Conservation (phyloP, 202 grass and related monocot genomes). For the Setaria viridis region DNA sequence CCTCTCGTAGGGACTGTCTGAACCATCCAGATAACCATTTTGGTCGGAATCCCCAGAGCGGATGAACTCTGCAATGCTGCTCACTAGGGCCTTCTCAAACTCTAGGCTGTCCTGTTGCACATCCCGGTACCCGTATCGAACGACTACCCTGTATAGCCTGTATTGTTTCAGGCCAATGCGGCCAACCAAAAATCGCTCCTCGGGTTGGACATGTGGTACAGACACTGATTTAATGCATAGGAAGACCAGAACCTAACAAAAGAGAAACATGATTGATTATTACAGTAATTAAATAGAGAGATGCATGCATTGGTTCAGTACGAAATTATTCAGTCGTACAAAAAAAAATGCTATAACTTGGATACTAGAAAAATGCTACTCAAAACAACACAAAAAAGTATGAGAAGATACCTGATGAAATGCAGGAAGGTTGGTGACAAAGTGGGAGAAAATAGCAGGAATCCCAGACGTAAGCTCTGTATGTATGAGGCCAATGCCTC, state of each 20-base stretch:
- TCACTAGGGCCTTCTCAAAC: slow-evolving; percentile 88
- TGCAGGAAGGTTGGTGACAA: slow-evolving; percentile 93
- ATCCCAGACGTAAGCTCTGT: slow-evolving; percentile 90
- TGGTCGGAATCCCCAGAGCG: slow-evolving; percentile 48
- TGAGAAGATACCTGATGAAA: slow-evolving; percentile 87
- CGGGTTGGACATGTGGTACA: slow-evolving; percentile 64
- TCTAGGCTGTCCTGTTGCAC: slow-evolving; percentile 74
- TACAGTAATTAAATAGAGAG: background rate
- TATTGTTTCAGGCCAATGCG: slow-evolving; percentile 82
- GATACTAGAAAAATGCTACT: background rate
- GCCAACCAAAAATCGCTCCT: slow-evolving; percentile 80
- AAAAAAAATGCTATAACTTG: slow-evolving; percentile 12
- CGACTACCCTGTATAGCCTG: slow-evolving; percentile 80
- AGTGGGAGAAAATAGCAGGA: slow-evolving; percentile 94
- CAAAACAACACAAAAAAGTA: slow-evolving; percentile 17
- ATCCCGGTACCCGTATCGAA: slow-evolving; percentile 93
- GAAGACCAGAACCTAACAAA: slow-evolving; percentile 80
- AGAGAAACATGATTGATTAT: slow-evolving; percentile 5
- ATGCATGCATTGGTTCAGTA: slow-evolving; percentile 1
- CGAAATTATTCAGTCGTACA: background rate
- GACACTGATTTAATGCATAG: slow-evolving; percentile 82
- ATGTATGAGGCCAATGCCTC: slow-evolving; percentile 90
- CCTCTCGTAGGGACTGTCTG: slow-evolving; percentile 55
- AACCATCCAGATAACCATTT: slow-evolving; percentile 44
- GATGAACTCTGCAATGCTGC: slow-evolving; percentile 94